Evolutionary conservation across 179 eudicot species (phyloP).

Genomic region (Silene coronaria): DNA sequence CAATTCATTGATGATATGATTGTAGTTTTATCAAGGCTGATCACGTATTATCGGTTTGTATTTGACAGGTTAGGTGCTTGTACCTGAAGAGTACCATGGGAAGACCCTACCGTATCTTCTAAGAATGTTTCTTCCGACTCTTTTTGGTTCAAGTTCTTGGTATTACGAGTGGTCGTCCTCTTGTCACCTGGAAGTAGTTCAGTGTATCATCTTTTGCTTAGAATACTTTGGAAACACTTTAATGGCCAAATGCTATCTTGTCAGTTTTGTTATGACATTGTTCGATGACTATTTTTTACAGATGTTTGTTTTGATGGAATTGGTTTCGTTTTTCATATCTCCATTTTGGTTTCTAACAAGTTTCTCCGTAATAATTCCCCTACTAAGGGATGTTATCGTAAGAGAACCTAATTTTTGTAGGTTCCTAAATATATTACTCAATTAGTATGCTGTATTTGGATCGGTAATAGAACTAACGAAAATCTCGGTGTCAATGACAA

Average conservation of each 20-base stretch:
- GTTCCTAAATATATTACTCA: too few species aligned
- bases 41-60: not conserved
- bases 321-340: not conserved
- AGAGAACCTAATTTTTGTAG: too few species aligned
- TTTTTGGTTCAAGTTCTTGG: conserved; percentile 7
- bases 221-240: conserved; percentile 15
- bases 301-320: not conserved
- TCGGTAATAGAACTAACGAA: too few species aligned
- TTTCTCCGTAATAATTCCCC: too few species aligned
- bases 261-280: conserved; percentile 8
- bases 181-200: conserved; percentile 5
- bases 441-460: too few species aligned
- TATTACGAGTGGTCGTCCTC: conserved; percentile 12
- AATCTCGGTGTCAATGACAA: too few species aligned
- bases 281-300: not conserved
- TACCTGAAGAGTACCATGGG: conserved; percentile 92
- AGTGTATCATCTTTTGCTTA: conserved; percentile 14
- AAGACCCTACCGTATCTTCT: conserved; percentile 64
- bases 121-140: conserved; percentile 9
- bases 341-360: not conserved
- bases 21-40: not conserved
- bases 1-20: too few species aligned
- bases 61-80: conserved; percentile 69
- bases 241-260: conserved; percentile 1
- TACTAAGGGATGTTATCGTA: too few species aligned